These are phyloP conservation scores for Gyromitra esculenta DNA, from an alignment of 2,329 filamentous ascomycete genomes.

Conservation along the genomic window DNA sequence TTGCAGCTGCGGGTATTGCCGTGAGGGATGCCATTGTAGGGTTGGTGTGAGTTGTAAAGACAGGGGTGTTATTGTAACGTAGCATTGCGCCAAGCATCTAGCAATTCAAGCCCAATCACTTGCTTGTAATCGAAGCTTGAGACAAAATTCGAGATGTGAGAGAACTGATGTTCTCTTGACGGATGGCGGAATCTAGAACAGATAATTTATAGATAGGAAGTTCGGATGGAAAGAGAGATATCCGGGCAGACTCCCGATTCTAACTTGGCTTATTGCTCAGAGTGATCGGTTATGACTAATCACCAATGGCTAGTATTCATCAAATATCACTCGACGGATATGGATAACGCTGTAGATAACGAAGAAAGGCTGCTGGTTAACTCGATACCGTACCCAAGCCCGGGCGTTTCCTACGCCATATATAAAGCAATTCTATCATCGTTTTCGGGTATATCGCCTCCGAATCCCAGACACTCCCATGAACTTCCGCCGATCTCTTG, in stretches of 20 bases:
- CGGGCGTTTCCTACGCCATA: not conserved
- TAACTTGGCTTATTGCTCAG: slow-evolving; percentile 21
- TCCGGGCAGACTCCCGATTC: slow-evolving; percentile 18
- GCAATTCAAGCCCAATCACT: not conserved
- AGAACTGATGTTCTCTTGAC: not conserved
- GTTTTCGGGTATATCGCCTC: not conserved
- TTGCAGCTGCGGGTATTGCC: not conserved
- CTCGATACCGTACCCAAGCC: not conserved
- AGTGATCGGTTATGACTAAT: slow-evolving; percentile 40
- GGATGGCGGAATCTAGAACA: not conserved
- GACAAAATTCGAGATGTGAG: not conserved
- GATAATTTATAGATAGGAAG: not conserved
- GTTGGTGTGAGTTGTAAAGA: slow-evolving; percentile 8
- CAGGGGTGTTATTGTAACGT: slow-evolving; percentile 18
- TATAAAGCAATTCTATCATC: not conserved
- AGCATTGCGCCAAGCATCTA: not conserved
- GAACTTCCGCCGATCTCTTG: not conserved
- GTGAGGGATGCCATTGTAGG: not conserved
- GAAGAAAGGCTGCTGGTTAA: not conserved
- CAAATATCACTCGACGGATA: slow-evolving; percentile 25
- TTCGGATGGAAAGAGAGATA: not conserved
- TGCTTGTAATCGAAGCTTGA: not conserved
- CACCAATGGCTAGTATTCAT: slow-evolving; percentile 7
- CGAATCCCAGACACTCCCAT: not conserved
- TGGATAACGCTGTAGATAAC: not conserved